phyloP scores from a whole-genome alignment of 1,284 basidiomycete species.

The Cronartium ribicola region DNA sequence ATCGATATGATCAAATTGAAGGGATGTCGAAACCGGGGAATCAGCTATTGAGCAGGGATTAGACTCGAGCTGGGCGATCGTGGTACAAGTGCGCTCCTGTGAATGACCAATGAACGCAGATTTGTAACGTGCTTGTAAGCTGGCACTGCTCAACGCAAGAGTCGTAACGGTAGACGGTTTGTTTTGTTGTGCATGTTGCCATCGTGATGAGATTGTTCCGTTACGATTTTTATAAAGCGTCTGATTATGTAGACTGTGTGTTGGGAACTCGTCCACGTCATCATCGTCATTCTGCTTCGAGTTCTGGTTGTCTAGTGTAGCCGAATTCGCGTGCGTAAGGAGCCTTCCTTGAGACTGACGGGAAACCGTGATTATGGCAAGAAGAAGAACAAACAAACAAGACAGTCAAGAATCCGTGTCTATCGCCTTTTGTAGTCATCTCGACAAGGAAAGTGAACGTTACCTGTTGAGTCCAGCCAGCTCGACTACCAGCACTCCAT shows the following conservation, averaged over 20 bases:
- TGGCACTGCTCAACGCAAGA: slow-evolving; percentile 2
- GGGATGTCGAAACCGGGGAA: not conserved
- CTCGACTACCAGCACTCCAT: slow-evolving; percentile 37
- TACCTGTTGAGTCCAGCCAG: slow-evolving; percentile 40
- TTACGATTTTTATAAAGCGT: slow-evolving; percentile 25
- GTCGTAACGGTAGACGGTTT: not conserved
- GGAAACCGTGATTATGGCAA: not conserved
- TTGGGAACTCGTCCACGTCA: slow-evolving; percentile 17
- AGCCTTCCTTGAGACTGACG: slow-evolving; percentile 23
- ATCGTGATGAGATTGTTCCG: slow-evolving; percentile 31
- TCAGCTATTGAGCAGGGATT: not conserved
- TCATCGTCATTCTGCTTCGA: slow-evolving; percentile 30
- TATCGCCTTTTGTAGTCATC: no score
- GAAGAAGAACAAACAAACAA: no score
- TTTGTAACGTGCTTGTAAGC: slow-evolving; percentile 19
- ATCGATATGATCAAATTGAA: slow-evolving; percentile 4
- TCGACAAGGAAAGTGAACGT: not conserved
- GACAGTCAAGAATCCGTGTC: no score
- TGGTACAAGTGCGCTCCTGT: slow-evolving; percentile 48
- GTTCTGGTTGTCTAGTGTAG: slow-evolving; percentile 19
- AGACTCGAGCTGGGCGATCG: slow-evolving; percentile 50
- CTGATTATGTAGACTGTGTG: slow-evolving; percentile 3
- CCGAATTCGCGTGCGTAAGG: slow-evolving; percentile 24
- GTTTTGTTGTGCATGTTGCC: slow-evolving; percentile 23
- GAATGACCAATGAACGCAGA: slow-evolving; percentile 41